These are phyloP conservation scores for Tolypocladium inflatum DNA, from an alignment of 2,329 filamentous ascomycete species.

Conservation along the genomic window DNA sequence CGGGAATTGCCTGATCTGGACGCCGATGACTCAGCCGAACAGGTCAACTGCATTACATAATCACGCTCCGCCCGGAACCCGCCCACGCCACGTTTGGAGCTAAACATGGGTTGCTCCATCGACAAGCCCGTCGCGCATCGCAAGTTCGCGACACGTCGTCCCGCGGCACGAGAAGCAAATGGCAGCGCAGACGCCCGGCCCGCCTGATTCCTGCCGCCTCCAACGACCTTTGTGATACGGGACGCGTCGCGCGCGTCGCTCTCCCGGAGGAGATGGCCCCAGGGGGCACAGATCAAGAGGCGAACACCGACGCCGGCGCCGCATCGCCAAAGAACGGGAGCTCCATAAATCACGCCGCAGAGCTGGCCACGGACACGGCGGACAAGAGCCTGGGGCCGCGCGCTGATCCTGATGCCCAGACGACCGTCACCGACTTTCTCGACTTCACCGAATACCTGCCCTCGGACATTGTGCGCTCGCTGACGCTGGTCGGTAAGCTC, in stretches of 20 bases:
- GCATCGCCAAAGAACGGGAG: slow-evolving; percentile 17
- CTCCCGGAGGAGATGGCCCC: slow-evolving; percentile 15
- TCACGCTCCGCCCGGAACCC: not conserved
- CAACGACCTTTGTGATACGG: not conserved
- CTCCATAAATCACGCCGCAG: slow-evolving; percentile 14
- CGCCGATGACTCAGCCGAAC: not conserved
- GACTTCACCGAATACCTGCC: slow-evolving; percentile 63
- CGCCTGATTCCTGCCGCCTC: not conserved
- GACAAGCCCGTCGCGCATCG: slow-evolving; percentile 1
- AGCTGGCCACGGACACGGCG: slow-evolving; percentile 20
- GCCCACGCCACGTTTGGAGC: not conserved
- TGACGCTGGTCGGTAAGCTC: slow-evolving; percentile 56
- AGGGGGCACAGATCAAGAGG: slow-evolving; percentile 11
- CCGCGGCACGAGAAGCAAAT: slow-evolving; percentile 4
- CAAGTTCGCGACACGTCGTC: slow-evolving; percentile 1
- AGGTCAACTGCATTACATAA: not conserved
- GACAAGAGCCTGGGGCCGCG: slow-evolving; percentile 38
- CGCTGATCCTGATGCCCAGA: slow-evolving; percentile 57
- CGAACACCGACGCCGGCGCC: slow-evolving; percentile 11
- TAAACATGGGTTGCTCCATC: not conserved
- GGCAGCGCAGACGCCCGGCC: slow-evolving; percentile 5
- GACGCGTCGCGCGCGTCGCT: not conserved
- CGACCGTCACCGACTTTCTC: slow-evolving; percentile 61
- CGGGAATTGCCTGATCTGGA: not conserved
- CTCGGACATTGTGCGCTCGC: slow-evolving; percentile 54